Conservation (phyloP, 148 eudicot species). For the Bassia scoparia region DNA sequence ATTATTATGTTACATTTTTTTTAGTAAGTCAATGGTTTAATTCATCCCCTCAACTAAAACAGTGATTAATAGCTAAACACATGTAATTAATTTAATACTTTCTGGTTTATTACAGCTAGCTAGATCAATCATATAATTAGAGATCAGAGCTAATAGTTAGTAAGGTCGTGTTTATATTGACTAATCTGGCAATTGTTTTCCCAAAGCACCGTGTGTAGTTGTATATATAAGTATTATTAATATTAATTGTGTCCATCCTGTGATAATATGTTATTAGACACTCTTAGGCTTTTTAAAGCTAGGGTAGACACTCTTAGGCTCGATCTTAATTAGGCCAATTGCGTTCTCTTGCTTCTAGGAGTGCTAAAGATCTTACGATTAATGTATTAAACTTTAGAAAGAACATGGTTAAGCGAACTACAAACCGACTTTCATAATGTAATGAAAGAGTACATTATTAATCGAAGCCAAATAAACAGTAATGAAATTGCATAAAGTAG, state of each 20-base stretch:
- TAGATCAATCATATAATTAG: neutral
- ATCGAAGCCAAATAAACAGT: no score
- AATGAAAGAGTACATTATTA: no score
- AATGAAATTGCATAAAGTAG: no score
- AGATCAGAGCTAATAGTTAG: neutral
- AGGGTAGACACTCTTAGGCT: no score
- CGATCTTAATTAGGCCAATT: no score
- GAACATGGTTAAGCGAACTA: no score
- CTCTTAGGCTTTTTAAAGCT: no score
- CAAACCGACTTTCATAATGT: no score
- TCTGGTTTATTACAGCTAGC: slow-evolving; percentile 16
- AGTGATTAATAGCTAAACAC: neutral
- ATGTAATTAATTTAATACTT: neutral
- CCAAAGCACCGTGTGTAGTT: neutral
- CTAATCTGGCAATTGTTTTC: neutral
- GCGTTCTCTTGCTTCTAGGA: no score
- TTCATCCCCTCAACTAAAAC: slow-evolving; percentile 12
- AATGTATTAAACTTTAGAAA: no score
- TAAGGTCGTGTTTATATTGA: neutral
- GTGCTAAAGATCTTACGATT: no score
- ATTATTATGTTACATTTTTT: neutral
- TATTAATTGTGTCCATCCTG: neutral
- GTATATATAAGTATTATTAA: neutral
- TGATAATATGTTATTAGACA: no score
- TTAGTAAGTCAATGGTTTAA: slow-evolving; percentile 1